phyloP scores from a whole-genome alignment of 2,329 filamentous ascomycete genomes.

The Neurospora crassa region DNA sequence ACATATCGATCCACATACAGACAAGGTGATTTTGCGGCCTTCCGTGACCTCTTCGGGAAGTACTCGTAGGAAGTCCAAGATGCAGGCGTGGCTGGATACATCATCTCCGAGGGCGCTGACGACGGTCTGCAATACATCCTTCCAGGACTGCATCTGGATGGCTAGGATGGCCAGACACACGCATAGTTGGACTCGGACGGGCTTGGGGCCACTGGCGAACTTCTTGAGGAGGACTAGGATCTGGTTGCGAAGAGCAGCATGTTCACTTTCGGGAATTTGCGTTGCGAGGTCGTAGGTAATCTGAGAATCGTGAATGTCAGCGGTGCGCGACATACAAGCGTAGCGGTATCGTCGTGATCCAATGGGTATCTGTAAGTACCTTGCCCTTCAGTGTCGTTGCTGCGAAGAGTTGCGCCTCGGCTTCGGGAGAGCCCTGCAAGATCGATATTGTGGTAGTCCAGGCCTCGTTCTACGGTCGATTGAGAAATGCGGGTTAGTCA shows the following conservation, averaged over 20 bases:
- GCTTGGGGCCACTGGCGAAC: slow-evolving; percentile 74
- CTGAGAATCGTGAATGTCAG: slow-evolving; percentile 35
- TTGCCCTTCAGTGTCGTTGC: slow-evolving; percentile 97
- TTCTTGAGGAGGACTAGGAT: slow-evolving; percentile 71
- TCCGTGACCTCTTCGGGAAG: slow-evolving; percentile 98
- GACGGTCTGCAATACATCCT: slow-evolving; percentile 78
- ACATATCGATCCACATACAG: slow-evolving; percentile 71
- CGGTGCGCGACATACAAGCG: slow-evolving; percentile 1
- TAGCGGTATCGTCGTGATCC: slow-evolving; percentile 4
- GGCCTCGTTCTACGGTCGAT: slow-evolving; percentile 63
- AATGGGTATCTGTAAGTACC: slow-evolving; percentile 40
- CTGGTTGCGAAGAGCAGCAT: slow-evolving; percentile 72
- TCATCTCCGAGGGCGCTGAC: slow-evolving; percentile 69
- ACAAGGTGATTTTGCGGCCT: slow-evolving; percentile 97
- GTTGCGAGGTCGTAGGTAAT: slow-evolving; percentile 88
- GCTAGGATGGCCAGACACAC: slow-evolving; percentile 91
- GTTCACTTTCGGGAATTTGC: slow-evolving; percentile 69
- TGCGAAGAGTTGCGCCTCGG: slow-evolving; percentile 87
- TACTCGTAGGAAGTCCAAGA: slow-evolving; percentile 93
- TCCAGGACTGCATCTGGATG: slow-evolving; percentile 94
- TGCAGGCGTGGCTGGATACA: slow-evolving; percentile 70
- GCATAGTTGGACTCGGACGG: slow-evolving; percentile 82
- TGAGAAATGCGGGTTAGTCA: slow-evolving; percentile 10
- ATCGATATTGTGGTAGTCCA: slow-evolving; percentile 86
- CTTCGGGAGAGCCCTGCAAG: slow-evolving; percentile 69